Evolutionary conservation across 2,329 filamentous ascomycete species (phyloP), one percentile per base, ranked within the genome.

Genomic region (Diaporthe helianthi): DNA sequence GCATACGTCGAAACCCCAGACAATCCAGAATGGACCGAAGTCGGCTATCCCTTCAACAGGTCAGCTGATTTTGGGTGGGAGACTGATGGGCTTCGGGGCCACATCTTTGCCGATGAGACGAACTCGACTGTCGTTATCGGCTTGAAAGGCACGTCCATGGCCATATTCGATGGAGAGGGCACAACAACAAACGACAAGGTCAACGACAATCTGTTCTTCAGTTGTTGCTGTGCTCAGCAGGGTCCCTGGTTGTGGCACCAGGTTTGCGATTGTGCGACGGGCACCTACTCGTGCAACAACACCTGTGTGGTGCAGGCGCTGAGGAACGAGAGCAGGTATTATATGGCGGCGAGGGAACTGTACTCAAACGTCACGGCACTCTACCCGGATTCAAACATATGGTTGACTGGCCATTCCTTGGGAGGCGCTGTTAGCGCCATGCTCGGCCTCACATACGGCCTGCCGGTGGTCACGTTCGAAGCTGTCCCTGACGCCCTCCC

Each of bases 141-240:
- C 6, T 81, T 99, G 68, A 99, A 99, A 81, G 96, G 95, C 66
- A 98, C 94, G 0, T 93, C 91, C 1, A 89, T 91, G 2, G 95
- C 96, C 15, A 90, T 98, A 4, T 98, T 98, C 77, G 95, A 98
- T 78, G 96, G 96, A n/a, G 92, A 95, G 46, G 95, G 94, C 64
- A 98, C 96, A 1, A 98, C 95, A 0, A 97, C 94, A 31, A 97
- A 97, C 74, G 96, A 99, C 82, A 99, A 99, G 82, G 85, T 94
- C 76, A 99, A 98, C 78, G 96, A 99, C 80, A 99, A 99, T 78
- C 85, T 99, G 12, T 97, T 97, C 80, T 98, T 98, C 82, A 97
- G 94, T 77, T 99, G 96, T 82, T 99, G 96, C 80, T 99, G 96
- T 80, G 96, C 90, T 4, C 94, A 98, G 80, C 94, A 97, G 75